Evolutionary conservation across 2,329 filamentous ascomycete genomes (phyloP).

Genomic region (Aspergillus eucalypticola): DNA sequence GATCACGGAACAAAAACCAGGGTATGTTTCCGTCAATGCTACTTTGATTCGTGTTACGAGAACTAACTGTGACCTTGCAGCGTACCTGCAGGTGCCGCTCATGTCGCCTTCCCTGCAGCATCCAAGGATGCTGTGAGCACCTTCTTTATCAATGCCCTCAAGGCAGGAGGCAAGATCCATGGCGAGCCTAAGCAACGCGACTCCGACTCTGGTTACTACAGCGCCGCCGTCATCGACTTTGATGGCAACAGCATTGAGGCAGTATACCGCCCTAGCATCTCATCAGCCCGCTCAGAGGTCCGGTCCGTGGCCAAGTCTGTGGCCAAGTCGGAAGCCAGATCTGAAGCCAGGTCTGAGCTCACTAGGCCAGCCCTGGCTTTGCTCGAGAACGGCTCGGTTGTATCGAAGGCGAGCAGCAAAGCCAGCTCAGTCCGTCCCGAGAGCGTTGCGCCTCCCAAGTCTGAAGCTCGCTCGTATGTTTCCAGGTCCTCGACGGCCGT

Average conservation of each 20-base stretch:
- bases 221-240: constrained; percentile 68
- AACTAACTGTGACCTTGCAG: constrained; percentile 29
- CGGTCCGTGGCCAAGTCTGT: constrained; percentile 19
- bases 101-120: constrained; percentile 68
- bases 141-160: constrained; percentile 70
- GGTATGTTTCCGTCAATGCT: constrained; percentile 44
- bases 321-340: constrained; percentile 26
- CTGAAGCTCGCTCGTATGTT: constrained; percentile 31
- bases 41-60: neutral
- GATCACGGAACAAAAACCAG: constrained; percentile 61
- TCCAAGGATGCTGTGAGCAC: constrained; percentile 66
- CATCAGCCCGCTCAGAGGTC: constrained; percentile 29
- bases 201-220: constrained; percentile 58
- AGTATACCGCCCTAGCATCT: constrained; percentile 55
- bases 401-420: constrained; percentile 35
- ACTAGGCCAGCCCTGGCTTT: constrained; percentile 37
- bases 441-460: constrained; percentile 31
- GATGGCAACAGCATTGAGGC: constrained; percentile 85
- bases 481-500: constrained; percentile 30
- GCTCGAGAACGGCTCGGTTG: constrained; percentile 41
- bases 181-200: constrained; percentile 58
- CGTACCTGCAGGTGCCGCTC: constrained; percentile 55
- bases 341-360: constrained; percentile 29
- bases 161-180: constrained; percentile 62
- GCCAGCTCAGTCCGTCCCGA: constrained; percentile 31